A percentile compares a stretch with the other conserved stretches of the same genome.
Evolutionary conservation across 352 stramenopile genomes (phyloP).

Genomic region (Phytophthora sansomeana): DNA sequence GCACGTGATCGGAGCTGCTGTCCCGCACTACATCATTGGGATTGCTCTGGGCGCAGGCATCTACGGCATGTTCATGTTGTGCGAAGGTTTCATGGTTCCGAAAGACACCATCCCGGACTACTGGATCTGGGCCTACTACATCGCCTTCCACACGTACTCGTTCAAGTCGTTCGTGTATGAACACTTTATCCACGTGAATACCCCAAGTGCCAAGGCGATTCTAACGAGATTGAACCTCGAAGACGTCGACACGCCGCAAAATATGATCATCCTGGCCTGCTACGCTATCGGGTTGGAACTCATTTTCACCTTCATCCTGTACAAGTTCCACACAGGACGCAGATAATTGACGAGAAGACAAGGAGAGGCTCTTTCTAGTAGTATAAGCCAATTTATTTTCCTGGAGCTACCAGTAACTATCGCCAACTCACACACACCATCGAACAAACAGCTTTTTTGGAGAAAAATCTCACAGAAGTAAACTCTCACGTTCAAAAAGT

Average conservation of each 20-base stretch:
- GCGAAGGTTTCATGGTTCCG: slow-evolving; percentile 78
- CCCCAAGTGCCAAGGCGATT: slow-evolving; percentile 21
- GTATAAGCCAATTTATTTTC: no score
- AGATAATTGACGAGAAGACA: slow-evolving; percentile 6
- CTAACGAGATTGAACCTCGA: slow-evolving; percentile 50
- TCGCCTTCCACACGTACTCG: slow-evolving; percentile 81
- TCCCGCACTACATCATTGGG: slow-evolving; percentile 82
- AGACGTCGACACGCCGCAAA: slow-evolving; percentile 43
- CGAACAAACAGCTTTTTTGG: no score
- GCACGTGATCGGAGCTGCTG: slow-evolving; percentile 65
- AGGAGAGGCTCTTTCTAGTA: no score
- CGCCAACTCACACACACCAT: no score
- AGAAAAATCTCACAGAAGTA: no score
- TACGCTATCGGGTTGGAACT: slow-evolving; percentile 52
- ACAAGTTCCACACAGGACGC: slow-evolving; percentile 32
- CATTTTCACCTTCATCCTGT: slow-evolving; percentile 46
- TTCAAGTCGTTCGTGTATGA: slow-evolving; percentile 84
- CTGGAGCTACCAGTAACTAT: no score
- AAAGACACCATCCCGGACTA: slow-evolving; percentile 57
- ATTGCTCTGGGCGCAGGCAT: slow-evolving; percentile 75
- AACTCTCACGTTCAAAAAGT: no score
- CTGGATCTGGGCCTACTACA: slow-evolving; percentile 82
- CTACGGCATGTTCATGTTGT: slow-evolving; percentile 87
- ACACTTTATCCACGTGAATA: slow-evolving; percentile 49
- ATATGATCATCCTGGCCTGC: slow-evolving; percentile 55